Evolutionary conservation across 495 filamentous ascomycete genomes (phyloP), one percentile per base, ranked within the genome.

Genomic region (Talaromyces wortmannii): DNA sequence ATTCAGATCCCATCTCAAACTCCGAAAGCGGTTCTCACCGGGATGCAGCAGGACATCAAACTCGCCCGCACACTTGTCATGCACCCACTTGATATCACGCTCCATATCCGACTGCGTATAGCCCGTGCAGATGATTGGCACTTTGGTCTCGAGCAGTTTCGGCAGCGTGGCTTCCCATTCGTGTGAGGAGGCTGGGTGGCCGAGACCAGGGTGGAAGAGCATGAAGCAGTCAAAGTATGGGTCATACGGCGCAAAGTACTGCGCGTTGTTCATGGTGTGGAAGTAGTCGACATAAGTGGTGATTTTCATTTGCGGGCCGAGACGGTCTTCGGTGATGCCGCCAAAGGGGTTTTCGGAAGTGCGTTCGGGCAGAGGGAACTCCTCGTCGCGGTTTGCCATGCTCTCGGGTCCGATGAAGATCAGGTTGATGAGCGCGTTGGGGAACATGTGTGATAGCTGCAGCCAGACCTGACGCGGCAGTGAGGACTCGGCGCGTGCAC

Each of bases 181-280:
- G 63, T 92, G 88, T 15, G 86, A 87, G 68, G 85, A 90, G 16
- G 91, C 89, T 6, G 95, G 91, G 67, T 99, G 95, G 17, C 94
- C 94, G 17, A 99, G 76, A 6, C 94, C 94, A 3, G 94, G 94
- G 67, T 99, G 94, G 77, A 97, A 99, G 50, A 95, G 79, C 63
- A 99, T 82, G 61, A 99, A 91, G 65, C 85, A 89, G 73, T 99
- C 94, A 61, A 99, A 92, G 68, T 99, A 99, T 1, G 94, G 94
- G 67, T 99, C 94, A 70, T 89, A 97, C 0, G 95, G 95, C 23
- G 87, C 80, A 74, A 97, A 99, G 54, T 89, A 77, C 31, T 87
- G 82, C 1, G 92, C 85, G 61, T 92, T 83, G 72, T 97, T 92
- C 63, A 99, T 80, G 1, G 91, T 97, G 67, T 99, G 92, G 76